Evolutionary conservation across 371 early-diverging fungal genomes (phyloP), one percentile per base, ranked within the genome.

Genomic region (Fennellomyces sp.): DNA sequence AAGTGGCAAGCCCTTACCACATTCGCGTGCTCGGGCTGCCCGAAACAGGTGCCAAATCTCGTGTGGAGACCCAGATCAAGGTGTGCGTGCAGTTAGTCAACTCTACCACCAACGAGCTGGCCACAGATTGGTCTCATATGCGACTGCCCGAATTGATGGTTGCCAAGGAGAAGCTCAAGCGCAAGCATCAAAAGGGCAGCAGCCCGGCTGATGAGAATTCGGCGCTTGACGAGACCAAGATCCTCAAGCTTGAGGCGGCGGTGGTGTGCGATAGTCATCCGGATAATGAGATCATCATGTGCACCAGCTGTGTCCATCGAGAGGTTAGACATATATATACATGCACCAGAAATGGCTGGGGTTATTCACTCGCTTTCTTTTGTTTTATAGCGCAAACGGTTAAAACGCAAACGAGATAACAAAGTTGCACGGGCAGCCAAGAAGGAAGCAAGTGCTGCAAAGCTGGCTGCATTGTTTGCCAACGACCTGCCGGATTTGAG

Each of bases 11-110:
- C 12, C 75, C 70, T 17, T 78, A 70, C 64, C 80, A 78, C 52
- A 75, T 88, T 56, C 68, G 81, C 10, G 82, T 89, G 11, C 75
- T 87, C 15, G 93, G 92, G 5, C 79, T 92, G 13, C 89, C 93
- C 7, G 68, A 65, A 42, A 80, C 82, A 29, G 89, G 90, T 26
- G 93, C 91, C 8, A 89, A 90, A 59, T 90, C 90, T 15, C 76
- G 92, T 19, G 93, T 93, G 21, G 92, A 93, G 63, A 93, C 93
- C 28, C 93, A 92, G 65, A 90, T 90, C 68, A 91, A 91, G 58
- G 73, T 92, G 6, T 89, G 91, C 31, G 60, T 93, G 51, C 90
- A 90, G 54, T 69, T 93, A 11, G 79, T 82, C 3, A 81, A 86
- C 33, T 60, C 73, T 52, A 57, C 68, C 29, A 57, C 68, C 30